phyloP scores from a whole-genome alignment of 163 green algal species.

The Smithsoniella earleae region DNA sequence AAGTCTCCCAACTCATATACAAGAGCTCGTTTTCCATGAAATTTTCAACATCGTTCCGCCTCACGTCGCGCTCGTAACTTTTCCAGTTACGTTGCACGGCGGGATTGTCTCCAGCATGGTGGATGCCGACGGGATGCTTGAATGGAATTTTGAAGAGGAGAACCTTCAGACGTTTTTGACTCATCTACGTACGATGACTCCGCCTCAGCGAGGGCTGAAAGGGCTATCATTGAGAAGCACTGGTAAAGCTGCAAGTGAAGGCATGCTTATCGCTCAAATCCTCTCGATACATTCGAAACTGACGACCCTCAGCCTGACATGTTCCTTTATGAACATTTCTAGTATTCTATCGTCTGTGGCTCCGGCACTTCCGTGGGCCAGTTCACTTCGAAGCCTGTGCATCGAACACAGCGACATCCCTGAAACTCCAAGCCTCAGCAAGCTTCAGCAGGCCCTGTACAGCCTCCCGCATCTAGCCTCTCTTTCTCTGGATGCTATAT shows the following conservation, averaged over 20 bases:
- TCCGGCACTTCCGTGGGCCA: background rate
- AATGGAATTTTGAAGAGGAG: background rate
- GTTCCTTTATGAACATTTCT: background rate
- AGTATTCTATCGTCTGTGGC: background rate
- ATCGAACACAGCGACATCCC: background rate
- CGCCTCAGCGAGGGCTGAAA: background rate
- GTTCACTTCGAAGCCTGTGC: background rate
- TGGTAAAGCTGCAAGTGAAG: background rate
- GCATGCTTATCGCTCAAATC: background rate
- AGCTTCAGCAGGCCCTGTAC: background rate
- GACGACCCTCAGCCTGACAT: background rate
- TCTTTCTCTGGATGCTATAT: background rate
- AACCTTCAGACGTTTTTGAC: background rate
- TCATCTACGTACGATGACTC: background rate
- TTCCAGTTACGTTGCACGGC: conserved; percentile 1
- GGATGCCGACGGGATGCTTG: background rate
- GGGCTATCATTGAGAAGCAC: background rate
- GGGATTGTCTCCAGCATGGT: background rate
- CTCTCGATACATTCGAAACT: background rate
- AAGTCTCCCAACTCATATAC: background rate
- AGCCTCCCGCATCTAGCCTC: background rate
- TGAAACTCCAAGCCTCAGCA: background rate
- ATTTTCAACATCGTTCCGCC: background rate
- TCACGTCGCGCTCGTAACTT: background rate
- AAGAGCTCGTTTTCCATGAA: background rate